Base-by-base conservation (phyloP, 495 filamentous ascomycete genomes). In the Articulospora tetracladia region DNA sequence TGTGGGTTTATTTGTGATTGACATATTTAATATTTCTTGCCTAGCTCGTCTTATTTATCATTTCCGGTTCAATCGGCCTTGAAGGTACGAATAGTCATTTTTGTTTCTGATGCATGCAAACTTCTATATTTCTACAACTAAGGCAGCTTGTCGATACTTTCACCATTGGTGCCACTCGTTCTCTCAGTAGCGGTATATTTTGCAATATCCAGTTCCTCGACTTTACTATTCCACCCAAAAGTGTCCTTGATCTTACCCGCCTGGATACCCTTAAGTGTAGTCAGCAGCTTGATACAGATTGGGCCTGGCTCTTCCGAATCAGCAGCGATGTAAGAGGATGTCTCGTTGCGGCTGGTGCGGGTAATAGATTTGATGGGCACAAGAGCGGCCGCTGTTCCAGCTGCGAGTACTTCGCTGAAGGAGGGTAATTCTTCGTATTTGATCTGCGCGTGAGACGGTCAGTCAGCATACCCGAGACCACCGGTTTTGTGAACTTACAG, bases 351-450 rank as follows among this genome's bases (percentile, higher is more conserved):
- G 55, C 71, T 70, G 62, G 79, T 81, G 69, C 88, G 85, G 1
- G 88, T 90, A 63, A 98, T 96, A 52, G 87, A 92, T 54, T 86
- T 85, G 68, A 98, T 91, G 0, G 94, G 94, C 11, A 97, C 92
- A 46, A 98, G 76, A 1, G 91, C 90, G 0, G 93, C 94, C 3
- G 94, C 94, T 0, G 94, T 98, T 0, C 94, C 94, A 1, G 91
- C 92, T 2, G 93, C 94, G 74, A 97, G 81, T 20, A 98, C 86
- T 72, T 98, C 94, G 48, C 77, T 78, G 74, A 98, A 97, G 7
- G 73, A 69, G 15, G 74, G 69, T 10, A 97, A 76, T 63, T 98
- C 93, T n/a, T 83, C 78, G 71, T 93, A 93, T 61, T 83, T 81
- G 69, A 96, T 88, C 76, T 86, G 55, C n/a, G 13, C 1, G 22